Evolutionary conservation across 1,284 basidiomycete genomes (phyloP).

Genomic region (Cryptococcus amylolentus): DNA sequence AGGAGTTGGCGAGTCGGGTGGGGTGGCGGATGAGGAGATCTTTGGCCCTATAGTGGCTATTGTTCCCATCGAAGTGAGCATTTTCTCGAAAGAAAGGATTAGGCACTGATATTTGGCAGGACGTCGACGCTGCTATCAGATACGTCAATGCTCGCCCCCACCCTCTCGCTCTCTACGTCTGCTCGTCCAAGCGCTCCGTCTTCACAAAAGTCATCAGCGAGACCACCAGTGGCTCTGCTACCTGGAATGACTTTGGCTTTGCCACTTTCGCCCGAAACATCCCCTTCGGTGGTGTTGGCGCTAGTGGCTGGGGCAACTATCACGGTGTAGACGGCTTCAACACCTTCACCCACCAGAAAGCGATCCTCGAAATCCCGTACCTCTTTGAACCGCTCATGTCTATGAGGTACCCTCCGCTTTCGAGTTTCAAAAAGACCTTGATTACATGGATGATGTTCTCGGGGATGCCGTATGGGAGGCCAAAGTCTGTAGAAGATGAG

Average conservation of each 20-base stretch:
- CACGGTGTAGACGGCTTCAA: constrained; percentile 47
- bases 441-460: constrained; percentile 29
- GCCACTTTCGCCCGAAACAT: constrained; percentile 30
- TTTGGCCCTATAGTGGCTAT: constrained; percentile 74
- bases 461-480: constrained; percentile 28
- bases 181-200: constrained; percentile 30
- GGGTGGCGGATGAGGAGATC: constrained; percentile 68
- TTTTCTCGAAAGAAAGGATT: neutral
- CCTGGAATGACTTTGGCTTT: constrained; percentile 47
- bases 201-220: constrained; percentile 38
- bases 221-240: constrained; percentile 43
- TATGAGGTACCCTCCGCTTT: constrained; percentile 39
- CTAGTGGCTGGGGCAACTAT: constrained; percentile 46
- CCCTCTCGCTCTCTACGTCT: constrained; percentile 47
- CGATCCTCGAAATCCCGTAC: constrained; percentile 40
- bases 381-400: constrained; percentile 38
- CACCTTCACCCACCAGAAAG: constrained; percentile 46
- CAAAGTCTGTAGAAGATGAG: constrained; percentile 41
- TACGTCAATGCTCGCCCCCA: constrained; percentile 59
- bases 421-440: constrained; percentile 16
- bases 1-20: constrained; percentile 58
- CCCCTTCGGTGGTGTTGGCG: constrained; percentile 50
- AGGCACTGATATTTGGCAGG: constrained; percentile 28
- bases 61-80: constrained; percentile 59
- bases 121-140: constrained; percentile 67